phyloP scores from a whole-genome alignment of 805 yeast species.

The Candida nemodendra region DNA sequence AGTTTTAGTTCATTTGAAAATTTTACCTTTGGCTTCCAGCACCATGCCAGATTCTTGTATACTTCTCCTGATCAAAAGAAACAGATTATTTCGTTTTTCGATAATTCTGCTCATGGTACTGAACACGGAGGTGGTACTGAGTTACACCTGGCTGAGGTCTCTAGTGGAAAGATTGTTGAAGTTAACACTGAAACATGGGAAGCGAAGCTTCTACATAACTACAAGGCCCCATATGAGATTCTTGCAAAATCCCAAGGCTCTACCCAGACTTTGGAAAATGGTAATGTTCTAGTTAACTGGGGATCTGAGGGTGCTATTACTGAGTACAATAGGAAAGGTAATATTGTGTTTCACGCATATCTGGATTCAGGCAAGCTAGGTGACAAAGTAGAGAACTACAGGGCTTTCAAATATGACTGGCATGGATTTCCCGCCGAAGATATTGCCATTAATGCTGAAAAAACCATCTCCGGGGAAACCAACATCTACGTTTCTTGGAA shows the following conservation, averaged over 20 bases:
- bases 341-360: slow-evolving; percentile 34
- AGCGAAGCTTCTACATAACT: slow-evolving; percentile 25
- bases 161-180: slow-evolving; percentile 37
- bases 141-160: slow-evolving; percentile 23
- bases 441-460: slow-evolving; percentile 27
- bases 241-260: slow-evolving; percentile 35
- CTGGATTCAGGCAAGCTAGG: slow-evolving; percentile 33
- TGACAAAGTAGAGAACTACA: slow-evolving; percentile 32
- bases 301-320: slow-evolving; percentile 41
- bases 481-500: slow-evolving; percentile 36
- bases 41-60: slow-evolving; percentile 34
- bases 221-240: slow-evolving; percentile 13
- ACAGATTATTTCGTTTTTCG: slow-evolving; percentile 36
- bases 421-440: slow-evolving; percentile 34
- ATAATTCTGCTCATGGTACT: slow-evolving; percentile 38
- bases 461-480: slow-evolving; percentile 19
- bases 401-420: slow-evolving; percentile 38
- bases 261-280: slow-evolving; percentile 33
- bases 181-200: slow-evolving; percentile 30
- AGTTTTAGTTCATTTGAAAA: slow-evolving; percentile 17
- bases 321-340: slow-evolving; percentile 31
- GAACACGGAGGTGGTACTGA: slow-evolving; percentile 32
- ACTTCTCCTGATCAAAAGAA: slow-evolving; percentile 26
- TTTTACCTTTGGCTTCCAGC: slow-evolving; percentile 36
- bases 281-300: slow-evolving; percentile 37